Conservation (phyloP, 257 asterid genomes). For the Asclepias syriaca region DNA sequence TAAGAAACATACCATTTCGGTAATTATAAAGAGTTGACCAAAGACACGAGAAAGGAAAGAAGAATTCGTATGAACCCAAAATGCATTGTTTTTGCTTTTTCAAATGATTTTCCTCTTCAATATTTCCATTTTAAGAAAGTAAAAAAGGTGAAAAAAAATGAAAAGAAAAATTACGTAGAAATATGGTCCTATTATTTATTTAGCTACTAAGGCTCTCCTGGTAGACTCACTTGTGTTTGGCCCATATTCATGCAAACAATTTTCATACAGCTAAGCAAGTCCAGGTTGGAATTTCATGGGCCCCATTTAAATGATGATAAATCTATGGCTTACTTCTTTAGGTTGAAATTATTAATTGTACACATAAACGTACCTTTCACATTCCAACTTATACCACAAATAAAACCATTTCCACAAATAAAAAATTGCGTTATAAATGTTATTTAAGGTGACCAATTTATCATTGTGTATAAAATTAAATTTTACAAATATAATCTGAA, state of each 20-base stretch:
- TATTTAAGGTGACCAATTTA: too few species aligned
- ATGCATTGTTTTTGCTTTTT: background rate
- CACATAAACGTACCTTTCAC: slow-evolving; percentile 12
- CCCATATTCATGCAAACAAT: slow-evolving; percentile 6
- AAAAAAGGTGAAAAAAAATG: too few species aligned
- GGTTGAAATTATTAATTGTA: slow-evolving; percentile 21
- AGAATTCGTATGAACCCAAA: background rate
- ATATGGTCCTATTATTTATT: too few species aligned
- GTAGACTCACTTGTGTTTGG: background rate
- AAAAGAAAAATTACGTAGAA: background rate
- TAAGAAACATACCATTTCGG: too few species aligned
- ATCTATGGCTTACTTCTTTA: slow-evolving; percentile 14
- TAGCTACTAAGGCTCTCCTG: background rate
- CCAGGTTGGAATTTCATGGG: slow-evolving; percentile 26
- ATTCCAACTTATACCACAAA: background rate
- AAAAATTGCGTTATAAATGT: too few species aligned
- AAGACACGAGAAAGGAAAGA: background rate
- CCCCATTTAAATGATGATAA: slow-evolving; percentile 15
- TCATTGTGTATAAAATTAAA: too few species aligned
- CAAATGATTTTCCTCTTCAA: too few species aligned
- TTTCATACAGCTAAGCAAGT: slow-evolving; percentile 19
- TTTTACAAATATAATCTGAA: too few species aligned
- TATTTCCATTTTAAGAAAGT: too few species aligned
- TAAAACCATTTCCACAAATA: too few species aligned
- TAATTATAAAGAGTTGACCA: background rate